Percentiles rank a stretch among this genome's conserved stretches.
Evolutionary conservation across 306 rosid species (phyloP).

Genomic region (Acacia crassicarpa): DNA sequence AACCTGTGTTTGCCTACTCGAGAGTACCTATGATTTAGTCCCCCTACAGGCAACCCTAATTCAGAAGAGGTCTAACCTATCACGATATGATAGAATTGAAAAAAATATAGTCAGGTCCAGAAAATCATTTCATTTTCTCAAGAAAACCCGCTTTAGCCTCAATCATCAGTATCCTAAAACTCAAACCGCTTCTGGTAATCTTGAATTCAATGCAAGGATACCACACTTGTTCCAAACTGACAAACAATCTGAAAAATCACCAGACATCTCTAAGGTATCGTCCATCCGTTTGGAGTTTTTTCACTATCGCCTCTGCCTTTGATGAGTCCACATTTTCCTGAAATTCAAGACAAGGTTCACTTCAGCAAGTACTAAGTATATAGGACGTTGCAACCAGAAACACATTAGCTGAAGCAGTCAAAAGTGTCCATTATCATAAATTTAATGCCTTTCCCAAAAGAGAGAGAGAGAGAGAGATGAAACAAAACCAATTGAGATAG

Average conservation of each 20-base stretch:
- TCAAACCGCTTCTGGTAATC: conserved; percentile 39
- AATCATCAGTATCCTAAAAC: conserved; percentile 41
- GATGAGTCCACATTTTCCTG: conserved; percentile 78
- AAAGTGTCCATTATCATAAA: not conserved
- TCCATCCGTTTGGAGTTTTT: conserved; percentile 76
- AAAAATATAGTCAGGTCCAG: conserved; percentile 14
- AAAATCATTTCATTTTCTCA: conserved; percentile 36
- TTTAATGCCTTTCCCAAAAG: not conserved
- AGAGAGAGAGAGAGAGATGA: not conserved
- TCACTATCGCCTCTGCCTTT: conserved; percentile 73
- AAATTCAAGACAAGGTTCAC: conserved; percentile 24
- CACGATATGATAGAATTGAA: not conserved
- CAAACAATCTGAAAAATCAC: conserved; percentile 46
- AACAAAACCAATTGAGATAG: not conserved
- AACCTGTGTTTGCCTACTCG: conserved; percentile 11
- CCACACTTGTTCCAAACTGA: conserved; percentile 24
- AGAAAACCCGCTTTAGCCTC: conserved; percentile 46
- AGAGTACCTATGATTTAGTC: conserved; percentile 26
- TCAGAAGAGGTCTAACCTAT: not conserved
- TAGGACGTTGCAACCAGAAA: conserved; percentile 6
- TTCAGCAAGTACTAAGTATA: not conserved
- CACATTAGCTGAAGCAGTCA: not conserved
- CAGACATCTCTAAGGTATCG: conserved; percentile 92
- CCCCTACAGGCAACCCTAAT: conserved; percentile 34
- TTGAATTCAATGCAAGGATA: conserved; percentile 32